Evolutionary conservation across 176 grass and related monocot genomes (phyloP).

Genomic region (Musa beccarii): DNA sequence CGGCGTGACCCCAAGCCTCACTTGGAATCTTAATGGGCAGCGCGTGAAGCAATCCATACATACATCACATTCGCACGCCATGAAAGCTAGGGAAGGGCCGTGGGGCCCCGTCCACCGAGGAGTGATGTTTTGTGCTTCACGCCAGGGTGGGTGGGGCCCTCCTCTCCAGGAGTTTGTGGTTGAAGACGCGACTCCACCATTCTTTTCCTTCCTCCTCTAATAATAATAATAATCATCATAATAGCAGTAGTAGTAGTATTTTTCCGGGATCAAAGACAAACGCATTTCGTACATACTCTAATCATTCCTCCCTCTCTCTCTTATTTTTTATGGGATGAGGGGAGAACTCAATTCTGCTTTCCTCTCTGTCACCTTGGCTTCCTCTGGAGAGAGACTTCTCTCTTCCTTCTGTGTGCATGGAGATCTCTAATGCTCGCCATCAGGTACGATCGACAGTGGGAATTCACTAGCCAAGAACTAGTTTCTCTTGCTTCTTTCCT

Average conservation of each 20-base stretch:
- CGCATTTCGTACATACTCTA: neutral
- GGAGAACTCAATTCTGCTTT: neutral
- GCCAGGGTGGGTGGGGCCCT: neutral
- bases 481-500: neutral
- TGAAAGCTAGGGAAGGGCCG: neutral
- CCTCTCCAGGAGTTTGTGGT: no score
- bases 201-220: no score
- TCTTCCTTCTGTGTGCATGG: conserved; percentile 2
- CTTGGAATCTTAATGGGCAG: no score
- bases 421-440: neutral
- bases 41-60: no score
- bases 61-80: no score
- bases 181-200: no score
- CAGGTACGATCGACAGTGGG: neutral
- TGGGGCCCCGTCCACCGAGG: no score
- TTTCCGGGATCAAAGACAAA: no score
- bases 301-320: neutral
- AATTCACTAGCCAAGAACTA: neutral
- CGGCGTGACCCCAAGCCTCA: no score
- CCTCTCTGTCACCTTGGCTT: neutral
- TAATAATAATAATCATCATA: no score
- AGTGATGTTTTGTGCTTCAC: neutral
- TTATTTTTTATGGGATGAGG: neutral
- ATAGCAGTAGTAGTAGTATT: no score
- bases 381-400: neutral